Evolutionary conservation across 306 rosid species (phyloP).

Genomic region (Luffa acutangula): DNA sequence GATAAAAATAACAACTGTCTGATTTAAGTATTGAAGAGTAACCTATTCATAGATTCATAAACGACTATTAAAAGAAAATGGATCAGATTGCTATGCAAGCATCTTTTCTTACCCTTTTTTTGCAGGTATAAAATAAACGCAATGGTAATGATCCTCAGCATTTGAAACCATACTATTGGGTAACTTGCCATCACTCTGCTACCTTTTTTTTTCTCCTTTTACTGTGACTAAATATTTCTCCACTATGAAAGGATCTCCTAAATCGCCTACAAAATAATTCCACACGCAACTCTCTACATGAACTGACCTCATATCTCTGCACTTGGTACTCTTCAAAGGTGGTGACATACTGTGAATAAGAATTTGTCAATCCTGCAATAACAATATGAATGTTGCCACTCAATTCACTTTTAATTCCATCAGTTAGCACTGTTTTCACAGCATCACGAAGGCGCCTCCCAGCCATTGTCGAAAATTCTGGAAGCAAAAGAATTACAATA

Average conservation of each 20-base stretch:
- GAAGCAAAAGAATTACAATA: conserved; percentile 10
- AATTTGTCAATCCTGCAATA: conserved; percentile 74
- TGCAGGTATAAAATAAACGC: neutral
- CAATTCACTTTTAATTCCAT: conserved; percentile 23
- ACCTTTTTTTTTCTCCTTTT: neutral
- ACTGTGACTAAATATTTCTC: neutral
- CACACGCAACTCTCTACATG: neutral
- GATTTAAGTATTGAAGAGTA: neutral
- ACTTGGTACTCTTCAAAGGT: conserved; percentile 73
- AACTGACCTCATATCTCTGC: conserved; percentile 92
- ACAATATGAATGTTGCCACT: conserved; percentile 43
- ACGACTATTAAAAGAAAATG: neutral
- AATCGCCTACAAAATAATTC: neutral
- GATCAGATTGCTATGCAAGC: neutral
- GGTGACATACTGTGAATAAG: conserved; percentile 81
- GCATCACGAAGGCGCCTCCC: conserved; percentile 91
- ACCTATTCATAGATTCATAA: neutral
- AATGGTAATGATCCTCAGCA: neutral
- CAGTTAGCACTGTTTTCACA: conserved; percentile 47
- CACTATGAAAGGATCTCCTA: neutral
- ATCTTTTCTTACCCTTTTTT: neutral
- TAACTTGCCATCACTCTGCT: neutral
- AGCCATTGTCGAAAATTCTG: conserved; percentile 95
- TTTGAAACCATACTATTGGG: neutral
- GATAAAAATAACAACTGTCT: neutral